Base-by-base conservation (phyloP, 768 basidiomycete species). In the Lepiota brunneoincarnata region DNA sequence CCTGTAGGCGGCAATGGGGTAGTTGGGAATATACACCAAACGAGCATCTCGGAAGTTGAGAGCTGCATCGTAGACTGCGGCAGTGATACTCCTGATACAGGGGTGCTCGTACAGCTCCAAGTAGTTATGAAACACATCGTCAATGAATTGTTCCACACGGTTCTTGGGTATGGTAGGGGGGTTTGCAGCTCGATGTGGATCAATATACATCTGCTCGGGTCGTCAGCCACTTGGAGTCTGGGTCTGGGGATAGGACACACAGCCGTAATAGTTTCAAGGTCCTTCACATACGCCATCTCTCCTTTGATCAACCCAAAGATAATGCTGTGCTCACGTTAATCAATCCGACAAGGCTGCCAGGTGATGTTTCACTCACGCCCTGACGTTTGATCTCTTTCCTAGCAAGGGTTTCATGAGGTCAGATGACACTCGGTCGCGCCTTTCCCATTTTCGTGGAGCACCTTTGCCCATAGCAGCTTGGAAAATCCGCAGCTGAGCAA, bases 221-320 rank as follows among this genome's bases (percentile, higher is more conserved):
- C n/a, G n/a, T 45, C 21, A 45, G 43, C n/a, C 2, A 45, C 3
- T 31, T 31, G 7, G 6, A 17, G 6, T 15, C 31, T 17, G 23
- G n/a, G 24, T n/a, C 31, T 11, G 15, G 3, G 21, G 21, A 51
- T 58, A 35, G 23, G 9, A 64, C 83, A 10, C 61, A 93, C 93
- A 57, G 75, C 75, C 56, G 89, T 86, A 41, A 97, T 87, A 51
- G 86, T 89, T 69, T 93, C 90, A 55, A 97, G 69, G 74, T 97
- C 93, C 61, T 86, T 90, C 23, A 96, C 93, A 64, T 95, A 97
- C 23, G 85, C 83, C 92, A 96, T 96, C 68, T 97, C 93, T 58
- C 91, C 90, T 68, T 96, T 91, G 68, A 97, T 96, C 57, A 96
- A 69, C 73, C 96, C 93, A 63, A 95, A 97, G 47, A 96, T 93